phyloP scores from a whole-genome alignment of 805 yeast genomes.

The Starmerella stigmatis region DNA sequence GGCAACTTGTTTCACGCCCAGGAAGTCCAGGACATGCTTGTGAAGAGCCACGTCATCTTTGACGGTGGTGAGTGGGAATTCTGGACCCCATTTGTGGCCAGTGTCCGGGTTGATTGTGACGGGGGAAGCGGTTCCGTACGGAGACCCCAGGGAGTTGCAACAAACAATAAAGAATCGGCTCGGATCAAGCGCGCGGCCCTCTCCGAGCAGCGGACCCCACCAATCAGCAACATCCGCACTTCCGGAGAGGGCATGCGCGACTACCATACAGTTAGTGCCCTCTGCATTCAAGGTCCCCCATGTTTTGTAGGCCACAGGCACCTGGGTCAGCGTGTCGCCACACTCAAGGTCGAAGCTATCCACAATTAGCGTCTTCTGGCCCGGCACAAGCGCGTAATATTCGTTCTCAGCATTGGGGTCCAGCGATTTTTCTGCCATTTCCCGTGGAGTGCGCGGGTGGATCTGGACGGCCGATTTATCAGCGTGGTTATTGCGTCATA shows the following conservation, averaged over 20 bases:
- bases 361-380: constrained; percentile 67
- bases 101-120: constrained; percentile 69
- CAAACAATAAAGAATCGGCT: constrained; percentile 76
- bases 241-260: constrained; percentile 93
- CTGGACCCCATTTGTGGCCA: constrained; percentile 80
- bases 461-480: constrained; percentile 2
- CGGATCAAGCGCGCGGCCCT: constrained; percentile 82
- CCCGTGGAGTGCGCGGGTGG: neutral
- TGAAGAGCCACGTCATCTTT: constrained; percentile 85
- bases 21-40: constrained; percentile 47
- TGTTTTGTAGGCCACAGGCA: constrained; percentile 90
- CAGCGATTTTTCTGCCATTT: constrained; percentile 8
- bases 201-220: constrained; percentile 97
- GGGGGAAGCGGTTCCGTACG: constrained; percentile 93
- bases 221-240: constrained; percentile 92
- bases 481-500: constrained; percentile 1
- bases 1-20: constrained; percentile 73
- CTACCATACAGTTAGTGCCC: constrained; percentile 71
- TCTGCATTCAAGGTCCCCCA: constrained; percentile 77
- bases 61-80: constrained; percentile 87
- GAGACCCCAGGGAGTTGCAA: constrained; percentile 87
- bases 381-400: constrained; percentile 56
- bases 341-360: constrained; percentile 62
- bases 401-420: constrained; percentile 42
- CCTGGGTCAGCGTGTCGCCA: constrained; percentile 54